Base-by-base conservation (phyloP, 2,329 filamentous ascomycete species). In the Aspergillus sp. region DNA sequence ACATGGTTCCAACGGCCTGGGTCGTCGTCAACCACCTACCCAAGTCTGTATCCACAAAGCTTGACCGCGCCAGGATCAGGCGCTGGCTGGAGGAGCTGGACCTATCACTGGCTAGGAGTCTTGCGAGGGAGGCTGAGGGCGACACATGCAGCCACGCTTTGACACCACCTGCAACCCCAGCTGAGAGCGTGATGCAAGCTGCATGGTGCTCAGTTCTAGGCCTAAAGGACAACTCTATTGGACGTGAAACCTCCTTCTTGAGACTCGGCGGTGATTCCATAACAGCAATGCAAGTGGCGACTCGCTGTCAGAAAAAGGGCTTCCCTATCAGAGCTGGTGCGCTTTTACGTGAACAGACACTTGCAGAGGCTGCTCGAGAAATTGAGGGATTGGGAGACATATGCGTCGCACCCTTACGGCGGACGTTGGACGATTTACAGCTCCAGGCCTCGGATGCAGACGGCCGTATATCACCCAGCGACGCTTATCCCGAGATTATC, bases 241-340 rank as follows among this genome's bases (percentile, higher is more conserved):
- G 41, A 39, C 51, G 49, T 17, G 46, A 58, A 13, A 33, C 48
- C 13, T 48, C 53, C 8, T 51, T 54, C 27, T 55, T 37, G 11
- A 42, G 53, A 12, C 55, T 50, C 15, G 51, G 56, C 7, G 56
- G 56, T 5, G 51, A 58, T 37, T 58, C 56, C 7, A 55, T 58
- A 20, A 58, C 51, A 48, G 56, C 56, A 8, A 58, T 58, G 56
- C 51, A 55, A 33, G 20, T 20, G 20, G 20, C 20, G 20, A 20
- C 20, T 20, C 20, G 20, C 20, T 20, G 20, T 20, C 20, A 20
- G 20, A 20, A 20, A 20, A 20, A 20, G 20, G 20, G 20, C 20
- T 20, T 20, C 3, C 20, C 20, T 4, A 20, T 20, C 20, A 20
- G 20, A 4, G 20, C 20, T 20, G 20, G 20, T 20, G 20, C 20